These are phyloP conservation scores for Pichia sp. DNA, from an alignment of 1,139 yeast genomes.

Conservation along the genomic window DNA sequence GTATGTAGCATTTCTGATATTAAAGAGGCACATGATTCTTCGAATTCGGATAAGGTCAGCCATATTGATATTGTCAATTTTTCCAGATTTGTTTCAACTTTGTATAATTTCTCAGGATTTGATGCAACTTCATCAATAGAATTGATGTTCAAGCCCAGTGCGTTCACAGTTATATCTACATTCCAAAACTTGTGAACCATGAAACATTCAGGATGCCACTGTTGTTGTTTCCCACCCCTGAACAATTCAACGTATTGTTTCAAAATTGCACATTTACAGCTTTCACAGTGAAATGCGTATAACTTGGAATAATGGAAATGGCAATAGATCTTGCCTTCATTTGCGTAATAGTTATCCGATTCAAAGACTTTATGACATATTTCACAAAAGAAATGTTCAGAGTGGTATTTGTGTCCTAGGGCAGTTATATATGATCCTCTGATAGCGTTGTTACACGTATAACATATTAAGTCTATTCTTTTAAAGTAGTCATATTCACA, in stretches of 20 bases:
- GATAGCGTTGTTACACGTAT: conserved; percentile 77
- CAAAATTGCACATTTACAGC: conserved; percentile 85
- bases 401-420: conserved; percentile 84
- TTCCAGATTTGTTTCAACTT: conserved; percentile 64
- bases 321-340: conserved; percentile 77
- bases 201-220: conserved; percentile 99
- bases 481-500: conserved; percentile 93
- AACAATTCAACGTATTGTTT: conserved; percentile 92
- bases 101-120: conserved; percentile 49
- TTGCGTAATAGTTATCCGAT: conserved; percentile 91
- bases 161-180: conserved; percentile 66
- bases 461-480: conserved; percentile 76
- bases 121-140: conserved; percentile 25
- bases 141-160: conserved; percentile 45
- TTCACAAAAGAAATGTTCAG: conserved; percentile 92
- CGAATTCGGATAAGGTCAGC: conserved; percentile 84
- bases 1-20: conserved; percentile 88
- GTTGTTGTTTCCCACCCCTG: conserved; percentile 90
- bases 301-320: conserved; percentile 84
- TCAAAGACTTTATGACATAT: conserved; percentile 87
- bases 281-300: conserved; percentile 88
- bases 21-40: conserved; percentile 88
- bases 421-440: conserved; percentile 95
- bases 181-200: conserved; percentile 98
- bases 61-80: conserved; percentile 74